A percentile compares a stretch with the other conserved stretches of the same genome.
These are phyloP conservation scores for Globisporangium spiculum DNA, from an alignment of 352 stramenopile genomes.

Conservation along the genomic window DNA sequence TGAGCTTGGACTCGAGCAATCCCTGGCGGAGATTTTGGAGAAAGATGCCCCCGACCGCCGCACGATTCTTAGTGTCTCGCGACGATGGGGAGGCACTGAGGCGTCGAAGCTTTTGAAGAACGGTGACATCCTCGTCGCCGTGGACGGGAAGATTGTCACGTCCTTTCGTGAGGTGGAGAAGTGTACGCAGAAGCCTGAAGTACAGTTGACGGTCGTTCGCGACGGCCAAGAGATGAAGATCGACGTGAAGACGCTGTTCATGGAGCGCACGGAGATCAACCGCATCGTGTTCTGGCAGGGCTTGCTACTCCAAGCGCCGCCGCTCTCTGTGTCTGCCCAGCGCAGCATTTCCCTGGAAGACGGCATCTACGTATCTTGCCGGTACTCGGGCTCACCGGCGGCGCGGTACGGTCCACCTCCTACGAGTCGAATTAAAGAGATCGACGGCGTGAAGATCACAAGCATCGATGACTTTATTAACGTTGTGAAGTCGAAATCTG, in stretches of 20 bases:
- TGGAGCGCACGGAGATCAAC: constrained; percentile 87
- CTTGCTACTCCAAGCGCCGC: constrained; percentile 85
- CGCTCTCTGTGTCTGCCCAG: constrained; percentile 83
- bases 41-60: constrained; percentile 61
- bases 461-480: constrained; percentile 88
- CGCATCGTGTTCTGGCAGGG: constrained; percentile 92
- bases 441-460: constrained; percentile 84
- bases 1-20: constrained; percentile 82
- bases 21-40: constrained; percentile 74
- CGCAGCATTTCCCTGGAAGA: constrained; percentile 80
- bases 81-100: constrained; percentile 74
- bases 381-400: constrained; percentile 85
- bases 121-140: constrained; percentile 83
- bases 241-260: constrained; percentile 70
- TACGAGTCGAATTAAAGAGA: constrained; percentile 89
- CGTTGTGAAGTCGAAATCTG: constrained; percentile 63
- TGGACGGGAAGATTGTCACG: constrained; percentile 81
- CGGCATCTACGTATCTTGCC: constrained; percentile 84
- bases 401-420: constrained; percentile 86
- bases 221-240: constrained; percentile 70
- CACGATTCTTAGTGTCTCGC: constrained; percentile 78
- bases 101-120: constrained; percentile 68
- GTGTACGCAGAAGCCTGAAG: constrained; percentile 69
- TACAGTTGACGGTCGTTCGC: constrained; percentile 84
- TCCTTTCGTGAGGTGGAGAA: constrained; percentile 87